Evolutionary conservation across 106 monocot genomes (phyloP), one percentile per base, ranked within the genome.

Genomic region (Gastrodia elata): DNA sequence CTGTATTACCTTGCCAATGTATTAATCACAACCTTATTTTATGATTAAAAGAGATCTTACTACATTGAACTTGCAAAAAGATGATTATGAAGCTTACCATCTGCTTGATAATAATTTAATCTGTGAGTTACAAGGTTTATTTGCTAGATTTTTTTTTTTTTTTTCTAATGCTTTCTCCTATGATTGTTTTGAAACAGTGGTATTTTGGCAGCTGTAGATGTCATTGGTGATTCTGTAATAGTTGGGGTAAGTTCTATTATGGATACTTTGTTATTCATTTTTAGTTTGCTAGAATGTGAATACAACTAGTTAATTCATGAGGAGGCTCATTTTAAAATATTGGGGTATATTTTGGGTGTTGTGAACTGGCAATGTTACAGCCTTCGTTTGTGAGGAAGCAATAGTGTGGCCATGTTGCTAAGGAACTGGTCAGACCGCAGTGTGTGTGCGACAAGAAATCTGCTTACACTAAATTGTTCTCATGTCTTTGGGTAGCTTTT

Each of bases 201-300:
- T 69, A 69, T 69, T 26, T 69, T 69, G 69, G 69, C 69, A 69
- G 69, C 69, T 69, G 69, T 69, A 69, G 69, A 69, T 69, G 69
- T 69, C 41, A 69, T 69, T 69, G 69, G 69, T 25, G 69, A 69
- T 41, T 69, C 69, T 69, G 69, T 69, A 2, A 69, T 69, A 40
- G 69, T 69, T 69, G 69, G 69, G 69, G 69, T 69, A 69, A 69
- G 69, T 61, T 11, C 1, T 61, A 61, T 32, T 32, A 61, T 28
- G 30, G 30, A 30, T 52, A n/a, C 4, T 22, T n/a, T 52, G 0
- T 0, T n/a, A n/a, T 9, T 5, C 46, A 52, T n/a, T 52, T n/a
- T n/a, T 52, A 22, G 5, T 52, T 48, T n/a, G 22, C 52, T 52
- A n/a, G 52, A 22, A 18, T 22, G 22, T 20, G 20, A 52, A 4